Percentiles rank a stretch among this genome's conserved stretches.
Conservation (phyloP, 148 eudicot genomes). For the Beta vulgaris region DNA sequence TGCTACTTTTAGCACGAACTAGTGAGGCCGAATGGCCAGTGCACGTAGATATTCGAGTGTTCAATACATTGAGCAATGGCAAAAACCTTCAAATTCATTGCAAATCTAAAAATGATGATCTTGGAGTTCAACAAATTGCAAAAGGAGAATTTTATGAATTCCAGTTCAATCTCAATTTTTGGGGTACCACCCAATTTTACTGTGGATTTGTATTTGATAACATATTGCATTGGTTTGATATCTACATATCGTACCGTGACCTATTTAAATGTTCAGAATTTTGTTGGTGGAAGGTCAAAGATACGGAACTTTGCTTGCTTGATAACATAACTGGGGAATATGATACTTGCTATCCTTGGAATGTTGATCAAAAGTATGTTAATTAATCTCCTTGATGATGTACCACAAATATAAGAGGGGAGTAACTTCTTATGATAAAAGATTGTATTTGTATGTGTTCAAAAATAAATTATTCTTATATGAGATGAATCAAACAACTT, state of each 20-base stretch:
- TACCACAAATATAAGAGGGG: too few species aligned
- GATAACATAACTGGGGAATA: background rate
- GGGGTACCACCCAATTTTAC: background rate
- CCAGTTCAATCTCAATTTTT: background rate
- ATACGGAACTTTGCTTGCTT: background rate
- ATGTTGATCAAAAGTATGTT: background rate
- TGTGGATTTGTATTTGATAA: background rate
- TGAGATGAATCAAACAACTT: too few species aligned
- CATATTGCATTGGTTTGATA: background rate
- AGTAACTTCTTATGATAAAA: too few species aligned
- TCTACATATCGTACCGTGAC: background rate
- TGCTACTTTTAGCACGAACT: too few species aligned
- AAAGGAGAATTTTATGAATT: slow-evolving; percentile 15
- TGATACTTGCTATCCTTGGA: background rate
- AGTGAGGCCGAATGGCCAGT: too few species aligned
- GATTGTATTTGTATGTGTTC: too few species aligned
- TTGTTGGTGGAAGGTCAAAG: background rate
- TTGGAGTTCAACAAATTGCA: slow-evolving; percentile 6
- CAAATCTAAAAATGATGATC: slow-evolving; percentile 17
- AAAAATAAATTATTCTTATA: too few species aligned
- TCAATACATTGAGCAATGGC: background rate
- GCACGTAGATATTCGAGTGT: background rate
- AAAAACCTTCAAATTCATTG: slow-evolving; percentile 20
- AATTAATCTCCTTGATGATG: too few species aligned
- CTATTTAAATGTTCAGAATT: background rate